A percentile compares a stretch with the other conserved stretches of the same genome.
These are phyloP conservation scores for Oenanthe javanica DNA, from an alignment of 140 eudicot genomes.

Conservation along the genomic window DNA sequence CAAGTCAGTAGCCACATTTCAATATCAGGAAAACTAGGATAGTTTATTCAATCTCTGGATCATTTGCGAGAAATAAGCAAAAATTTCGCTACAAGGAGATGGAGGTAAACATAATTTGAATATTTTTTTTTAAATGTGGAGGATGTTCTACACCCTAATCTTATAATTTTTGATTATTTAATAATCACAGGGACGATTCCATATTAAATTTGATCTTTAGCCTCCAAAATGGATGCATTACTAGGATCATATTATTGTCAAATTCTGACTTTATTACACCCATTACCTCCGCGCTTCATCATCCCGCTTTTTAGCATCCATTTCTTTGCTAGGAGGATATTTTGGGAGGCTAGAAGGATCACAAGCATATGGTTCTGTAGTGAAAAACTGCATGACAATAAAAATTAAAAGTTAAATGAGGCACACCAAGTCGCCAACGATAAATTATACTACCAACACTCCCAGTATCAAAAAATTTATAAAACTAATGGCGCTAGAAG, in stretches of 20 bases:
- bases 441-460: not conserved
- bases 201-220: not conserved
- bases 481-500: not conserved
- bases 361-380: constrained; percentile 61
- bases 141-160: not conserved
- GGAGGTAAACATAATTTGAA: not conserved
- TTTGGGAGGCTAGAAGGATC: constrained; percentile 60
- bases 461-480: not conserved
- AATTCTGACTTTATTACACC: not conserved
- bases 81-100: not conserved
- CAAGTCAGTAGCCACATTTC: not conserved
- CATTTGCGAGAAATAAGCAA: not conserved
- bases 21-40: not conserved
- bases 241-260: not conserved
- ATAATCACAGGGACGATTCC: not conserved
- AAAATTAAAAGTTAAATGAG: not conserved
- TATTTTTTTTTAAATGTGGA: not conserved
- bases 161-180: not conserved
- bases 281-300: constrained; percentile 50
- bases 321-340: constrained; percentile 66
- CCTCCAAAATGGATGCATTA: not conserved
- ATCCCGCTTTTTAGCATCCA: constrained; percentile 59
- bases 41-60: not conserved
- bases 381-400: constrained; percentile 35
- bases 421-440: not conserved